Evolutionary conservation across 1,284 basidiomycete species (phyloP), one percentile per base, ranked within the genome.

Genomic region (Golubevia sp.): DNA sequence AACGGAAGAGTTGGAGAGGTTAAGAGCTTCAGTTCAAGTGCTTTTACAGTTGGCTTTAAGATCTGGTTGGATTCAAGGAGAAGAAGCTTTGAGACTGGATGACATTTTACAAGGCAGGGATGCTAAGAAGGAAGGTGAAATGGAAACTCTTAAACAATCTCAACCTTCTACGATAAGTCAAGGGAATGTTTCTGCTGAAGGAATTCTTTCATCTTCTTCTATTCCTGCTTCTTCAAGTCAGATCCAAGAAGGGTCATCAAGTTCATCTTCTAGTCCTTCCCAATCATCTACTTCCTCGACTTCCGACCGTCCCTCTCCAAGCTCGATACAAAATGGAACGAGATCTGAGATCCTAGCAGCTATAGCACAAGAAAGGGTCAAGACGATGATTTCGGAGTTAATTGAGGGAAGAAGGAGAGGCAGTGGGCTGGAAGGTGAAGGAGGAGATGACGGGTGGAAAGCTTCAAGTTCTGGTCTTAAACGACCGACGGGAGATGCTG

Each of bases 21-120:
- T 77, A 8, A 68, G 73, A 62, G 66, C 63, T 4, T 73, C 74
- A 1, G 69, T 73, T 3, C 64, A 65, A 49, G 69, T 77, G n/a
- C 62, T 79, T 21, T 62, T 79, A 20, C 57, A 66, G 2, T 57
- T 77, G 13, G 73, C 76, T 13, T 63, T 77, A 25, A 62, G 64
- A 26, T 68, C 67, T 11, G 65, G 71, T 3, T 77, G 74, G 74
- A 57, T 78, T 0, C 65, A 68, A 13, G 76, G 76, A 0, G 59
- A 63, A 4, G 76, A 78, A 49, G 76, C 66, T 4, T 53, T 77
- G 21, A 65, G 70, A 23, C 27, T 78, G 49, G 65, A 75, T 23
- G 51, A 44, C 2, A 73, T 78, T 25, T 34, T 78, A 20, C 23
- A 20, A 8, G 58, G 58, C 5, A 26, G 49, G 48, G 21, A 49